Evolutionary conservation across 1,139 yeast genomes (phyloP), one percentile per base, ranked within the genome.

Genomic region (Candida dubliniensis): DNA sequence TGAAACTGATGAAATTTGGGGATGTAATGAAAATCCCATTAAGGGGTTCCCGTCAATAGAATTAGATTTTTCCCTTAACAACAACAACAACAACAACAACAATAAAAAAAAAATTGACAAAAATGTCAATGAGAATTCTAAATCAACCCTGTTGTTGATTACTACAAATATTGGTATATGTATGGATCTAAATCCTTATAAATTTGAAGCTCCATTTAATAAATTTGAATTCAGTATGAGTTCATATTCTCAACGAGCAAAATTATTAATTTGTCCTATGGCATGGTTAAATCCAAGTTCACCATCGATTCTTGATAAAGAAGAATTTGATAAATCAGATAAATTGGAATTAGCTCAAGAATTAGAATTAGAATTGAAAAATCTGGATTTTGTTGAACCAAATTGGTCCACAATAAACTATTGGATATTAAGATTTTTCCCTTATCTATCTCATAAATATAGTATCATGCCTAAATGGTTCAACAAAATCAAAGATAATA

Each of bases 121-220:
- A 3, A 18, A 18, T 18, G 23, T 18, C 23, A 18, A 18, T 18
- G 23, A 18, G 23, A 18, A 3, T 8, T 46, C 42, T 25, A 26
- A 38, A 4, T 50, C 50, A 10, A 9, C 11, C 15, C 8, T 9
- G 4, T 44, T 45, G 3, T 35, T 46, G 33, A 47, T 77, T 33
- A 63, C 62, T 10, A 67, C 85, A 0, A 77, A 82, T 36, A 72
- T 90, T 46, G 97, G 96, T 0, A 89, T 91, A n/a, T 91, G 97
- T 61, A 91, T 90, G 98, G 98, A 90, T 62, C 64, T 91, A 50
- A 90, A 88, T 60, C 96, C 97, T 0, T 86, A 87, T 61, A 76
- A 86, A 58, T 91, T 90, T 60, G 72, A 78, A 52, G 90, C 96
- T 1, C 90, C 95, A 1, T 89, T 87, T 63, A 72, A 76, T 35